Conservation (phyloP, 108 stramenopile species). For the Nannochloropsis salina region DNA sequence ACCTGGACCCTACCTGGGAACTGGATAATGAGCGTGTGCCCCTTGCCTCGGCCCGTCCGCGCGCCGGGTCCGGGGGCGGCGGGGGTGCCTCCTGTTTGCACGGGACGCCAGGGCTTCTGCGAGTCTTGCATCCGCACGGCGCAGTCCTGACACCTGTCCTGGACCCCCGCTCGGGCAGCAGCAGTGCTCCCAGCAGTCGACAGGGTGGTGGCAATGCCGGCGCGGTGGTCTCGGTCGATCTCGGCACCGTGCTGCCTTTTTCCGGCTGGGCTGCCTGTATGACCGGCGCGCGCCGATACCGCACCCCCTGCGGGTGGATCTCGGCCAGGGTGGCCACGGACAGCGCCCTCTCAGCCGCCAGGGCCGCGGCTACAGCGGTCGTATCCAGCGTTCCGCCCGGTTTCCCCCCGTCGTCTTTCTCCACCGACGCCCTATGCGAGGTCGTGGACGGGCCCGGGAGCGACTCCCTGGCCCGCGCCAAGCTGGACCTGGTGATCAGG, state of each 20-base stretch:
- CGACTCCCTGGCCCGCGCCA: neutral
- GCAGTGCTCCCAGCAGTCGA: neutral
- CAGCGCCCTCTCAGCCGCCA: neutral
- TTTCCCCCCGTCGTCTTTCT: neutral
- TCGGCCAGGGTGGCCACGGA: neutral
- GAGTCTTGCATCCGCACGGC: neutral
- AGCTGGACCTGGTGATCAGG: neutral
- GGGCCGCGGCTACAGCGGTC: neutral
- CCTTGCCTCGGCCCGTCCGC: no score
- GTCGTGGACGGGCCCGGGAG: neutral
- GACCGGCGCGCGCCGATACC: conserved; percentile 1
- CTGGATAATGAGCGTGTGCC: no score
- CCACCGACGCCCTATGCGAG: neutral
- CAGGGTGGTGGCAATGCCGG: neutral
- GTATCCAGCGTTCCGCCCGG: neutral
- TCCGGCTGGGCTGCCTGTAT: neutral
- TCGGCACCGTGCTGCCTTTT: neutral
- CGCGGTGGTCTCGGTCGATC: neutral
- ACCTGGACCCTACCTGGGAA: neutral
- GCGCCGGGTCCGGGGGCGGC: neutral
- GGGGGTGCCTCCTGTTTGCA: neutral
- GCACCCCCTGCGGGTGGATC: conserved; percentile 6
- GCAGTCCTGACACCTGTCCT: neutral
- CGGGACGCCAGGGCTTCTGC: neutral
- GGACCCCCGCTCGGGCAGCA: neutral